Evolutionary conservation across 2,329 filamentous ascomycete genomes (phyloP), one percentile per base, ranked within the genome.

Genomic region (Fusarium acutatum): DNA sequence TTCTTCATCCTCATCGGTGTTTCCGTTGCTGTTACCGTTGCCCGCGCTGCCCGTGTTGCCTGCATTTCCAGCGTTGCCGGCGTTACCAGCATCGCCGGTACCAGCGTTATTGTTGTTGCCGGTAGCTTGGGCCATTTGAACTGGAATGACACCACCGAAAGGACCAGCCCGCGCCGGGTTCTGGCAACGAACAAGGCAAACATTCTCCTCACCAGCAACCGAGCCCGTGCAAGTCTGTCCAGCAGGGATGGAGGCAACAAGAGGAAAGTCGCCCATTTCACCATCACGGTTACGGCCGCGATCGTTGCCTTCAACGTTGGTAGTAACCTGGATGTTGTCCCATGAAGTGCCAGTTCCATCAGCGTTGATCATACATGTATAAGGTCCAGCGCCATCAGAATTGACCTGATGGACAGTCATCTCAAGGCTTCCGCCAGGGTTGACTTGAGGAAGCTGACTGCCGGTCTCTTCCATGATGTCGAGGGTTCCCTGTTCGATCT

Each of bases 301-400:
- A 0, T 67, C 64, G 9, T 47, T 67, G 3, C 64, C 64, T 7
- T 34, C 64, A 30, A 67, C 5, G 2, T 67, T 67, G 22, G 52
- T 60, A 4, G 62, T 67, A 1, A 67, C 64, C 0, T 18, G 52
- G 5, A 67, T 67, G 7, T 67, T 43, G 0, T 67, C 64, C 64
- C 64, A 67, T 3, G 64, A 52, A 7, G 34, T 30, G 15, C 64
- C 64, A 22, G 89, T 90, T 63, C 84, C 90, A 65, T 90, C 89
- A 62, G 84, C 80, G 76, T 91, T 90, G 78, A 92, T 90, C 85
- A 89, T 89, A 83, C 90, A 91, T 14, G 83, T 87, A 81, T 91
- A 92, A 6, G 90, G 90, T 14, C 91, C 75, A 3, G 75, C 75
- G 2, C 75, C 75, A 6, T 77, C 75, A 22, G 70, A 71, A 46